Evolutionary conservation across 2,329 filamentous ascomycete species (phyloP).

Genomic region (Aspergillus tubingensis): DNA sequence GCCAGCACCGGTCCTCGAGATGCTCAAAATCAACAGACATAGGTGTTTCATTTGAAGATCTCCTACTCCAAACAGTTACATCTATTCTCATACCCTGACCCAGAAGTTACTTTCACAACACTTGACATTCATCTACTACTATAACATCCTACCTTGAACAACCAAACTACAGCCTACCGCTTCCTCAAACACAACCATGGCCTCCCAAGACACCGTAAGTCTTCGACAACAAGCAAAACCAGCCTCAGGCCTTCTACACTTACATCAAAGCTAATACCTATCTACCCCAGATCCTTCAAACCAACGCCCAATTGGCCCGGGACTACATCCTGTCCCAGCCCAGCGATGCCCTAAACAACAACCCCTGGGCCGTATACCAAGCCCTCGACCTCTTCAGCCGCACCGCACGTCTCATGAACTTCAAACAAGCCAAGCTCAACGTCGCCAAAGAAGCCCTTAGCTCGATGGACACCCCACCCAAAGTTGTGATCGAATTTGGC

Average conservation of each 20-base stretch:
- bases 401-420: slow-evolving; percentile 36
- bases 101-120: no score
- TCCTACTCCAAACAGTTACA: no score
- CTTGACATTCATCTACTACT: no score
- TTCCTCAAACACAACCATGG: neutral
- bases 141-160: neutral
- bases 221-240: neutral
- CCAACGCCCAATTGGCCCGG: slow-evolving; percentile 15
- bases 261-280: neutral
- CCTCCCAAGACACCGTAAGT: slow-evolving; percentile 2
- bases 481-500: slow-evolving; percentile 39
- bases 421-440: slow-evolving; percentile 30
- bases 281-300: slow-evolving; percentile 9
- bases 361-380: slow-evolving; percentile 30
- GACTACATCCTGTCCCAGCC: slow-evolving; percentile 25
- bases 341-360: slow-evolving; percentile 20
- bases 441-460: slow-evolving; percentile 24
- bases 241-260: neutral
- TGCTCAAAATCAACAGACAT: neutral
- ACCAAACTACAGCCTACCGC: no score
- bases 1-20: neutral
- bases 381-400: slow-evolving; percentile 37
- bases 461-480: slow-evolving; percentile 29
- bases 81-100: no score
- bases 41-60: no score